Evolutionary conservation across 1,139 yeast species (phyloP).

Genomic region (Pneumocystis wakefieldiae): DNA sequence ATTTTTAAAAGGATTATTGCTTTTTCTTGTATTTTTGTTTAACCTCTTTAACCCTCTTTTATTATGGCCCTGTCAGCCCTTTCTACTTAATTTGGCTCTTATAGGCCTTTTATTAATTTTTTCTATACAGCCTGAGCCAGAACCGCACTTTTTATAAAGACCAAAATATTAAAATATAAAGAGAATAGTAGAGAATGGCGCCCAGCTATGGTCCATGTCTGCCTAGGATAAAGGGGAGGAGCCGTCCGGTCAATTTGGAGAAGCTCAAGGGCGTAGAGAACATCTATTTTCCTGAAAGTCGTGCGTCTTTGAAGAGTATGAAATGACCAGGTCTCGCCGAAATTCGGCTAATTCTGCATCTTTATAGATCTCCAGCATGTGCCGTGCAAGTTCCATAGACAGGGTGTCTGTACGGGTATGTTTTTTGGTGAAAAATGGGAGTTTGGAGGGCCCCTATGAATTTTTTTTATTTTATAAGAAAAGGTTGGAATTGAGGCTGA

Average conservation of each 20-base stretch:
- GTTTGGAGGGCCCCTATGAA: not conserved
- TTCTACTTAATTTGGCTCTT: not conserved
- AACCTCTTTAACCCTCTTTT: not conserved
- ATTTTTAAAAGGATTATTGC: not conserved
- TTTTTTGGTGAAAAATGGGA: not conserved
- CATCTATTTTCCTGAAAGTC: not conserved
- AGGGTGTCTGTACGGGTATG: conserved; percentile 71
- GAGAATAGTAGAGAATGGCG: not conserved
- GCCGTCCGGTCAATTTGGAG: not conserved
- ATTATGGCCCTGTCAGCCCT: not conserved
- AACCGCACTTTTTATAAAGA: not conserved
- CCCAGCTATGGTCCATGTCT: not conserved
- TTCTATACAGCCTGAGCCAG: not conserved
- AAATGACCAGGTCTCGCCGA: too few species aligned
- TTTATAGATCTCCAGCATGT: conserved; percentile 37
- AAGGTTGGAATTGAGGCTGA: not conserved
- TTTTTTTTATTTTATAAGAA: not conserved
- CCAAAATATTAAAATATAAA: not conserved
- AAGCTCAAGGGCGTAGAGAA: not conserved
- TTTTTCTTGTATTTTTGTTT: too few species aligned
- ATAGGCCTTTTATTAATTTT: not conserved
- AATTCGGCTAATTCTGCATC: too few species aligned
- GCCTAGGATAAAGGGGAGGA: not conserved
- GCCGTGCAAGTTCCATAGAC: conserved; percentile 83
- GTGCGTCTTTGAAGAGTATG: not conserved